These are phyloP conservation scores for Boletus albobrunnescens DNA, from an alignment of 1,284 basidiomycete species.

Conservation along the genomic window DNA sequence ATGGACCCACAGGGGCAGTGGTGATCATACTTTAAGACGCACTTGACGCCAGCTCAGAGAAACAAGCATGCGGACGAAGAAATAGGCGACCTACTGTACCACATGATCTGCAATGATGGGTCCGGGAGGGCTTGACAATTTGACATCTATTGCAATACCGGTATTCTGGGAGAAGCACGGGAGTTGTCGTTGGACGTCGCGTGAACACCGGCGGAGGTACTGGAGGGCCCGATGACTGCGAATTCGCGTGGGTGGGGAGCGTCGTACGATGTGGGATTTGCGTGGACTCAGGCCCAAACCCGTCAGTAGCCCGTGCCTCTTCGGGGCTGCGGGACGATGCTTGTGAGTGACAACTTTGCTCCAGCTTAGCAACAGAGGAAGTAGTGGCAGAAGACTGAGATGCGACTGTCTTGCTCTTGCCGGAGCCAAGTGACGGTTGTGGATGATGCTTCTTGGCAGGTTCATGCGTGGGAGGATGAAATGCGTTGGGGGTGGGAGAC, in stretches of 20 bases:
- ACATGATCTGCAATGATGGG: slow-evolving; percentile 63
- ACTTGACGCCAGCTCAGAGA: slow-evolving; percentile 33
- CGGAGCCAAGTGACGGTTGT: slow-evolving; percentile 26
- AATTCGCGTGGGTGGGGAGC: slow-evolving; percentile 11
- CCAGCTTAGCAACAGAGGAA: slow-evolving; percentile 12
- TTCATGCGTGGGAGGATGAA: slow-evolving; percentile 15
- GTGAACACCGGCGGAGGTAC: slow-evolving; percentile 12
- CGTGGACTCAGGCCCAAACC: slow-evolving; percentile 9
- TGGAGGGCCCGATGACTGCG: slow-evolving; percentile 1
- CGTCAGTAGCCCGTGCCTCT: slow-evolving; percentile 18
- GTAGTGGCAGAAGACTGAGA: slow-evolving; percentile 10
- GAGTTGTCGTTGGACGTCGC: slow-evolving; percentile 37
- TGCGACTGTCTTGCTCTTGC: slow-evolving; percentile 14
- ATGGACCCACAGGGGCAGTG: slow-evolving; percentile 49
- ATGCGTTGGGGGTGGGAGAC: slow-evolving; percentile 16
- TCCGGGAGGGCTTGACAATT: slow-evolving; percentile 52
- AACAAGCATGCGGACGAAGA: background rate
- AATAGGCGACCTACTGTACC: slow-evolving; percentile 41
- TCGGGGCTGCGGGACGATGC: slow-evolving; percentile 12
- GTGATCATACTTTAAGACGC: slow-evolving; percentile 60
- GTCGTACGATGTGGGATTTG: slow-evolving; percentile 4
- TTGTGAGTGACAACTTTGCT: slow-evolving; percentile 17
- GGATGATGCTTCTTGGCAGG: slow-evolving; percentile 9
- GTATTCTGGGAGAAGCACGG: slow-evolving; percentile 44
- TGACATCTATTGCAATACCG: slow-evolving; percentile 49